These are phyloP conservation scores for Crithidia sp. DNA, from an alignment of 208 protist genomes.

Conservation along the genomic window DNA sequence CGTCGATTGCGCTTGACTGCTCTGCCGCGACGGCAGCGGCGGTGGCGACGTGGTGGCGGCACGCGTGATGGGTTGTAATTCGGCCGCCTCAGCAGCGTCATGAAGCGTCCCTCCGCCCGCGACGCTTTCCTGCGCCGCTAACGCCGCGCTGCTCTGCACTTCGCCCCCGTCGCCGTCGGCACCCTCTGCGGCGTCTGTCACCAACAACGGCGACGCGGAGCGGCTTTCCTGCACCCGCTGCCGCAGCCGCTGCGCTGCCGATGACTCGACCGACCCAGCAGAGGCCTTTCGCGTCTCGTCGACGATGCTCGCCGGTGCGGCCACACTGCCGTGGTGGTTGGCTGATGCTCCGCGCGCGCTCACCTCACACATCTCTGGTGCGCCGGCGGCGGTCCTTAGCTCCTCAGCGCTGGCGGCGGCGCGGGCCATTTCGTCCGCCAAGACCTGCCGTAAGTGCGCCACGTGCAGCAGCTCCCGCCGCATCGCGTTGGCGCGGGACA, in stretches of 20 bases:
- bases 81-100: not conserved
- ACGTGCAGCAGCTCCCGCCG: conserved; percentile 51
- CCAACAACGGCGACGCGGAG: not conserved
- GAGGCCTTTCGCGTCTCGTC: not conserved
- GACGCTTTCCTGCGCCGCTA: not conserved
- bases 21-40: not conserved
- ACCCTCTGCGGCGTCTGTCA: not conserved
- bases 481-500: conserved; percentile 47
- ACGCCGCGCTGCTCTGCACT: conserved; percentile 6
- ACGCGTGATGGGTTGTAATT: not conserved
- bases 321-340: too few species aligned
- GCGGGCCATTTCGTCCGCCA: conserved; percentile 19
- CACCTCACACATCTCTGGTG: not conserved
- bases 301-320: too few species aligned
- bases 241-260: conserved; percentile 14
- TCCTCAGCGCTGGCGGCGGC: not conserved
- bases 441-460: conserved; percentile 32
- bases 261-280: not conserved
- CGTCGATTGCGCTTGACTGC: not conserved
- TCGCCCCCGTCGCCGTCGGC: conserved; percentile 3
- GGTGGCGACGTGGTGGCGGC: not conserved
- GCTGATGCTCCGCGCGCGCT: not conserved
- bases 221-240: conserved; percentile 19
- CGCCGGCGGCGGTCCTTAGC: not conserved
- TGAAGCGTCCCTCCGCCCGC: not conserved